phyloP scores from a whole-genome alignment of 371 early-diverging fungal species.

The Dinochytrium kinnereticum region DNA sequence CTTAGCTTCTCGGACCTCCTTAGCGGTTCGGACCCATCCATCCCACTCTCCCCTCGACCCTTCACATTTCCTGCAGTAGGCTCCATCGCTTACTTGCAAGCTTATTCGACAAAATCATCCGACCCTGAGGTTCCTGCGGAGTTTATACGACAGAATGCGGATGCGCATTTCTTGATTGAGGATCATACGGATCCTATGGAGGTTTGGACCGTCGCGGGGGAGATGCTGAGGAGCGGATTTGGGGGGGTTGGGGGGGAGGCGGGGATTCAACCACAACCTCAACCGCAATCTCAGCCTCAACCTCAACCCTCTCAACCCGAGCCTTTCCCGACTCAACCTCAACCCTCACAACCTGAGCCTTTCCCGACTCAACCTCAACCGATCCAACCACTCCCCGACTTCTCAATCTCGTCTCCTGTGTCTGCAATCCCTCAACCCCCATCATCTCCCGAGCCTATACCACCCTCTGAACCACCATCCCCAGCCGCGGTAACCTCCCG shows the following conservation, averaged over 20 bases:
- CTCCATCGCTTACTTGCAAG: conserved; percentile 7
- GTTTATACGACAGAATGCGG: not conserved
- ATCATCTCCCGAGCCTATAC: no score
- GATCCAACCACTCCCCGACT: not conserved
- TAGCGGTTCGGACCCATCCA: not conserved
- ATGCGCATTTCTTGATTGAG: conserved; percentile 5
- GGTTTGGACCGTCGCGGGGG: conserved; percentile 1
- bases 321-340: not conserved
- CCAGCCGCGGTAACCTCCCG: no score
- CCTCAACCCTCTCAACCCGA: not conserved
- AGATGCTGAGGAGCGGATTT: conserved; percentile 3
- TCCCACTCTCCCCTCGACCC: not conserved
- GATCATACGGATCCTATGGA: conserved; percentile 10
- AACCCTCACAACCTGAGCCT: not conserved
- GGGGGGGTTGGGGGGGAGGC: not conserved
- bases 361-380: not conserved
- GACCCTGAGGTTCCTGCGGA: conserved; percentile 9
- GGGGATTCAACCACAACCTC: not conserved
- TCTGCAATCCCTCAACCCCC: no score
- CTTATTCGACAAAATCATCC: not conserved
- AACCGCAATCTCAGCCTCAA: not conserved
- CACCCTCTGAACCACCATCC: no score
- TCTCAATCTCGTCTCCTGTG: no score
- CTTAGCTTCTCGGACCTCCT: not conserved
- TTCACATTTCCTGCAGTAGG: conserved; percentile 6